These are phyloP conservation scores for Veloboletus limbatus DNA, from an alignment of 1,284 basidiomycete species.

Conservation along the genomic window DNA sequence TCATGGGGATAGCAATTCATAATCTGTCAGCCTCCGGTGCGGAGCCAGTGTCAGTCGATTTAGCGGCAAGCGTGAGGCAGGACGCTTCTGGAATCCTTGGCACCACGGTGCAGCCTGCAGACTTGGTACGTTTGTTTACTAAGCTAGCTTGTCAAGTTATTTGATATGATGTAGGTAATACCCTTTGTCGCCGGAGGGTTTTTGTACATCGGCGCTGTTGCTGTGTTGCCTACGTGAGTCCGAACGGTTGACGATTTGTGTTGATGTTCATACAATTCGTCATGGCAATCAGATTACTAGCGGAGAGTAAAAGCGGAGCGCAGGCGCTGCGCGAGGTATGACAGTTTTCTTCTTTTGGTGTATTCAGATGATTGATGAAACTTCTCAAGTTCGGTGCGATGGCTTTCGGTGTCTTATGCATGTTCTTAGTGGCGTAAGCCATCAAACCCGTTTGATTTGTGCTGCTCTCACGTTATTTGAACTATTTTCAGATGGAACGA, in stretches of 20 bases:
- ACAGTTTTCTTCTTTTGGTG: conserved; percentile 12
- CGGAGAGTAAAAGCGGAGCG: conserved; percentile 80
- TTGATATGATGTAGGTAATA: conserved; percentile 60
- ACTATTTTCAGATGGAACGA: conserved; percentile 73
- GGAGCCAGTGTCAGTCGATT: conserved; percentile 47
- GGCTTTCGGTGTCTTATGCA: conserved; percentile 83
- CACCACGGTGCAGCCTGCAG: conserved; percentile 72
- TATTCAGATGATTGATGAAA: conserved; percentile 18
- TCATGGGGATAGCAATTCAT: conserved; percentile 86
- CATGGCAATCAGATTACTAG: conserved; percentile 57
- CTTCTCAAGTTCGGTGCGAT: conserved; percentile 76
- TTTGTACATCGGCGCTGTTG: conserved; percentile 88
- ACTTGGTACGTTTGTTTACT: conserved; percentile 58
- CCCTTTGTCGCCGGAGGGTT: conserved; percentile 92
- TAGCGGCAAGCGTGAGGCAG: conserved; percentile 69
- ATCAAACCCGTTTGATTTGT: conserved; percentile 16
- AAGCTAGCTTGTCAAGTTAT: conserved; percentile 9
- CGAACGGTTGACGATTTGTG: conserved; percentile 8
- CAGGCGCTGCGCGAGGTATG: conserved; percentile 84
- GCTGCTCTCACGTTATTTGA: conserved; percentile 17
- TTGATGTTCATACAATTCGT: conserved; percentile 10
- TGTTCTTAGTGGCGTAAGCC: conserved; percentile 85
- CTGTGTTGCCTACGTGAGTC: conserved; percentile 82
- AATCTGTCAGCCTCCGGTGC: conserved; percentile 55
- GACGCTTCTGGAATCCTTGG: conserved; percentile 74